These are phyloP conservation scores for Fragilaria radians DNA, from an alignment of 108 stramenopile genomes.

Conservation along the genomic window DNA sequence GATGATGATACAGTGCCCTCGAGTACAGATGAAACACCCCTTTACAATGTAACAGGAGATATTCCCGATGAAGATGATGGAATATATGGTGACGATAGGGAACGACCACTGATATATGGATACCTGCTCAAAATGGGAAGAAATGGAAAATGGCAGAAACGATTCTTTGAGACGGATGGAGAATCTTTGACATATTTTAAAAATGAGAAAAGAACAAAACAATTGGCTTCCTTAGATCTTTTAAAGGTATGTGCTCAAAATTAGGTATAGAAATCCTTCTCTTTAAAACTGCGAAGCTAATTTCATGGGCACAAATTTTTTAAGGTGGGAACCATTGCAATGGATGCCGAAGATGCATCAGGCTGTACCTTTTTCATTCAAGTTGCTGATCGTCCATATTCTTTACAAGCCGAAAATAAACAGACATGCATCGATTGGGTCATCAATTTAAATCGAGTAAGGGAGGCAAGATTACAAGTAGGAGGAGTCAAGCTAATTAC, in stretches of 20 bases:
- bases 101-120: slow-evolving; percentile 71
- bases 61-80: slow-evolving; percentile 23
- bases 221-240: slow-evolving; percentile 80
- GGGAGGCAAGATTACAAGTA: slow-evolving; percentile 72
- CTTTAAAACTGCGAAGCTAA: no score
- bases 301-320: no score
- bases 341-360: slow-evolving; percentile 49
- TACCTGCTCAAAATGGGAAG: slow-evolving; percentile 92
- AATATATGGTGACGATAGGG: slow-evolving; percentile 7
- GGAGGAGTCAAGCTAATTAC: slow-evolving; percentile 67
- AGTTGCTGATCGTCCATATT: slow-evolving; percentile 67
- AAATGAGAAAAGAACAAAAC: slow-evolving; percentile 82
- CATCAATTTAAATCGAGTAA: slow-evolving; percentile 73
- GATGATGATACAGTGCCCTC: no score
- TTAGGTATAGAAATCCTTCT: no score
- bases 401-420: slow-evolving; percentile 66
- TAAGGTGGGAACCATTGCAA: slow-evolving; percentile 68
- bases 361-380: slow-evolving; percentile 72
- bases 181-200: slow-evolving; percentile 96
- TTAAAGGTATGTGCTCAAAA: slow-evolving; percentile 43
- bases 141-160: slow-evolving; percentile 95
- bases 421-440: slow-evolving; percentile 81
- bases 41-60: no score
- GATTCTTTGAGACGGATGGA: slow-evolving; percentile 97
- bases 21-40: no score